Base-by-base conservation (phyloP, 1,284 basidiomycete species). In the Chalciporus piperatoides region DNA sequence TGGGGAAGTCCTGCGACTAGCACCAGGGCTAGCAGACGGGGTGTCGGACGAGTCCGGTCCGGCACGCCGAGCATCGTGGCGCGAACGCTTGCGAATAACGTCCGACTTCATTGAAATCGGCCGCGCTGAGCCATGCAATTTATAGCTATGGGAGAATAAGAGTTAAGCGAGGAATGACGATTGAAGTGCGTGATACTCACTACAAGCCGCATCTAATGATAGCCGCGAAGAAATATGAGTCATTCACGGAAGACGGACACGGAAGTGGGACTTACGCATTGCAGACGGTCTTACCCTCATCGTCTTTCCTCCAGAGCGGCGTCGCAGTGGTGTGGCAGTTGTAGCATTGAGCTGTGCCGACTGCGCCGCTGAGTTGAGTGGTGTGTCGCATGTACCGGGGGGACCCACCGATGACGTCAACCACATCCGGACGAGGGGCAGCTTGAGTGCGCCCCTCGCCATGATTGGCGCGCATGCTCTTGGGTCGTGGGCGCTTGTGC, bases 281-380 rank as follows among this genome's bases (percentile, higher is more conserved):
- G 75, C 91, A 93, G 42, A 92, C 88, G 1, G 90, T 92, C 74
- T 91, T 91, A 49, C 91, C 91, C 65, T 92, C 90, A 59, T 92
- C 90, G 62, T 92, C 90, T 68, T 92, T 92, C 56, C 91, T 77
- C 90, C 90, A 93, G 32, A 92, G 78, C n/a, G 90, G 91, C 4
- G 90, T 92, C 19, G 90, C 88, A 3, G 87, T 92, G 17, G 90
- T 93, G 60, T 90, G 86, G 71, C 90, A 92, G 63, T 92, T 93
- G 69, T 87, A 90, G 71, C 90, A 93, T 73, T 89, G 86, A 4
- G 86, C 87, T 74, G 69, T 57, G 44, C 65, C 65, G 45, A 56
- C 58, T 56, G 58, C 57, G 45, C 62, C 54, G 49, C 59, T 57
- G 61, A 60, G 61, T 56, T 60, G 56, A 54, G 51, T 53, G 42